Evolutionary conservation across 768 basidiomycete species (phyloP), one percentile per base, ranked within the genome.

Genomic region (Trametes punicea): DNA sequence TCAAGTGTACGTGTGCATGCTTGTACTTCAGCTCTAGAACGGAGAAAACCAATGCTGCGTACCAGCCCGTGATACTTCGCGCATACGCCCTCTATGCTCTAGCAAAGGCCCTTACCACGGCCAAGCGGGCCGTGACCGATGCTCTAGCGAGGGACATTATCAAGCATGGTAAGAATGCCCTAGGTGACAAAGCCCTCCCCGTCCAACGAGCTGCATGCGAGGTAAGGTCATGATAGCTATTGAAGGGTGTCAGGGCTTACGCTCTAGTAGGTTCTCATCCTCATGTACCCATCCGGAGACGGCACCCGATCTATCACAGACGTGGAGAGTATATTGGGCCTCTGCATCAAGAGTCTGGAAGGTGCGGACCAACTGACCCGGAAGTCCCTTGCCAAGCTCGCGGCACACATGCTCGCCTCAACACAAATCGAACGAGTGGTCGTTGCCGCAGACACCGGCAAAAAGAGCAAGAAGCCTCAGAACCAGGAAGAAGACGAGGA

Each of bases 41-140:
- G 27, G 48, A 52, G 59, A 40, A 50, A 11, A 18, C 56, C 48
- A 18, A 25, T 18, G 34, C 21, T 0, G 33, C 49, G 45, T 53
- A 51, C 36, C 59, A 96, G 92, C 81, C 87, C 6, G 81, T 92
- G 48, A 77, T 95, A 20, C 78, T 97, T 25, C 84, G 95, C 6
- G 91, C 83, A 66, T 84, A 95, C 57, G 89, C 93, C 1, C 70
- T 98, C 5, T 66, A 80, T 1, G 81, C 91, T 6, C 78, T 98
- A 23, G 78, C 80, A n/a, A 94, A 95, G 69, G 77, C 91, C 0
- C 70, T 97, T n/a, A 70, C 70, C 9, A 86, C 85, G 1, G 93
- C 92, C 0, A 93, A 88, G 59, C 85, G 87, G 50, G 93, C 93
- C 0, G 77, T 96, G 1, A 84, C 90, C 0, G 96, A 99, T 57